These are phyloP conservation scores for Erigeron philadelphicus DNA, from an alignment of 140 eudicot genomes.

Conservation along the genomic window DNA sequence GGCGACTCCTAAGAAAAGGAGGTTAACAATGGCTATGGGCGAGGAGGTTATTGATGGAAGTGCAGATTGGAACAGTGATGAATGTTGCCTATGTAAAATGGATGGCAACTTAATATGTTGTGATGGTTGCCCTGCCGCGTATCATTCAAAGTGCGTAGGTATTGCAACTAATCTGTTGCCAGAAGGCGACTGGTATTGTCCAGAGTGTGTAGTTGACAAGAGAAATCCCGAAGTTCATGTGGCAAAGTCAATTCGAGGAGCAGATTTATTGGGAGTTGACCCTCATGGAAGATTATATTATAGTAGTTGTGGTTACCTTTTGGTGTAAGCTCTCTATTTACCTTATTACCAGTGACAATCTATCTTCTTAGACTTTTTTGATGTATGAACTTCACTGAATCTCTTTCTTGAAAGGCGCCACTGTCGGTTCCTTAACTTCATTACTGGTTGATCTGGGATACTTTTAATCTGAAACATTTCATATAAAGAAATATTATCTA, in stretches of 20 bases:
- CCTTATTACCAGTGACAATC: neutral
- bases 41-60: slow-evolving; percentile 56
- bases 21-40: slow-evolving; percentile 34
- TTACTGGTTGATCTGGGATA: neutral
- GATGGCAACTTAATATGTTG: slow-evolving; percentile 92
- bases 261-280: slow-evolving; percentile 70
- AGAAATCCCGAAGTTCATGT: slow-evolving; percentile 41
- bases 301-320: slow-evolving; percentile 71
- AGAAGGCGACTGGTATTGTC: slow-evolving; percentile 95
- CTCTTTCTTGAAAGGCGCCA: neutral
- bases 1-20: slow-evolving; percentile 38
- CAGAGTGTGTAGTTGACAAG: slow-evolving; percentile 65
- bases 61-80: slow-evolving; percentile 80
- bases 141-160: slow-evolving; percentile 86
- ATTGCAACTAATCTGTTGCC: slow-evolving; percentile 66
- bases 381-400: neutral
- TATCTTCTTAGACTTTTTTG: slow-evolving; percentile 12
- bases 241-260: slow-evolving; percentile 59
- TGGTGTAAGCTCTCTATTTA: slow-evolving; percentile 65
- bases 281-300: slow-evolving; percentile 59
- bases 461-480: neutral
- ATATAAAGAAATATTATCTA: neutral
- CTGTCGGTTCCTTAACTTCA: neutral
- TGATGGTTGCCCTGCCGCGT: slow-evolving; percentile 97
- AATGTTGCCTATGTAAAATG: slow-evolving; percentile 89